Evolutionary conservation across 495 filamentous ascomycete genomes (phyloP).

Genomic region (Chlorociboria aeruginascens): DNA sequence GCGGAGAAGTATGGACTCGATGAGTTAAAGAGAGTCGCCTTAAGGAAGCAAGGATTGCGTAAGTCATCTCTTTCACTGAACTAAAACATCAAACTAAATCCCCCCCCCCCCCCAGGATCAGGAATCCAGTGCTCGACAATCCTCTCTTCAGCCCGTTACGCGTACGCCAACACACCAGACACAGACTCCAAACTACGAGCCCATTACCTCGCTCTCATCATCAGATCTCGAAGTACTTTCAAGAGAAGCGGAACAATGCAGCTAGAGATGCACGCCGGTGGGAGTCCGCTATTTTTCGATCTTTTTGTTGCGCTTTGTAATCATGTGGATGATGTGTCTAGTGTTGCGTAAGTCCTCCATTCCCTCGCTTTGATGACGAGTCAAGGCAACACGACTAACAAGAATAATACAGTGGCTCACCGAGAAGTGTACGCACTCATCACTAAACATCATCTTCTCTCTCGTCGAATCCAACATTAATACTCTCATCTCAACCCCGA

Average conservation of each 20-base stretch:
- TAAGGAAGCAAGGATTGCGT: conserved; percentile 88
- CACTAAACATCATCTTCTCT: conserved; percentile 4
- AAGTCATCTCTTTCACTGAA: conserved; percentile 11
- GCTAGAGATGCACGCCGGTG: conserved; percentile 89
- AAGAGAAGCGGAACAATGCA: conserved; percentile 96
- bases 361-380: neutral
- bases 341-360: conserved; percentile 16
- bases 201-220: conserved; percentile 89
- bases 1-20: conserved; percentile 78
- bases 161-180: conserved; percentile 88
- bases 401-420: conserved; percentile 11
- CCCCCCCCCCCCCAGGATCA: conserved; percentile 16
- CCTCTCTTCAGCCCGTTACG: conserved; percentile 79
- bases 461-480: neutral
- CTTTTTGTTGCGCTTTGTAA: conserved; percentile 96
- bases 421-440: conserved; percentile 18
- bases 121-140: conserved; percentile 81
- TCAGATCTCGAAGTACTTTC: conserved; percentile 85
- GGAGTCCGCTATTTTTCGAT: conserved; percentile 87
- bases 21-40: conserved; percentile 74
- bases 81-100: neutral
- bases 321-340: conserved; percentile 72
- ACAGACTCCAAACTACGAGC: conserved; percentile 80
- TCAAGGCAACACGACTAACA: neutral
- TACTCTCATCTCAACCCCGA: neutral